Conservation (phyloP, 2,329 filamentous ascomycete genomes). For the Ophiostoma fasciatum region DNA sequence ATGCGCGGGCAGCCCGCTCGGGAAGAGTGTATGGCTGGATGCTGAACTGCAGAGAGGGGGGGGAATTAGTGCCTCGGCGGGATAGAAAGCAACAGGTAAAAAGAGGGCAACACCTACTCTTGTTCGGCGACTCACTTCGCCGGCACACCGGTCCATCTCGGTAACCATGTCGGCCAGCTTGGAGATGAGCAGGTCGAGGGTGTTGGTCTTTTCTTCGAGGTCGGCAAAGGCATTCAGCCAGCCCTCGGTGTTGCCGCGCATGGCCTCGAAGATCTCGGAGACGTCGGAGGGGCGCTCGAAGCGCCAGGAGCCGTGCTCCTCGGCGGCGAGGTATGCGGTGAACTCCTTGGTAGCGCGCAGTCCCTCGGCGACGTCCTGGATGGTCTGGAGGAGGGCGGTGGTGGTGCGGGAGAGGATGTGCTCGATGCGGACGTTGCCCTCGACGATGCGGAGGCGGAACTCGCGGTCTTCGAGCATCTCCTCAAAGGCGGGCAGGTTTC, state of each 20-base stretch:
- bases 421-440: slow-evolving; percentile 82
- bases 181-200: slow-evolving; percentile 53
- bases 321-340: slow-evolving; percentile 54
- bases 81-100: too few relatives aligned
- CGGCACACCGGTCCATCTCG: slow-evolving; percentile 77
- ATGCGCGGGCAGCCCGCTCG: slow-evolving; percentile 2
- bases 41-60: slow-evolving; percentile 14
- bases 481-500: slow-evolving; percentile 71
- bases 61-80: too few relatives aligned
- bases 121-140: slow-evolving; percentile 65
- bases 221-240: slow-evolving; percentile 73
- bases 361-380: slow-evolving; percentile 68
- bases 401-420: slow-evolving; percentile 74
- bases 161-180: slow-evolving; percentile 63
- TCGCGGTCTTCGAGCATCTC: slow-evolving; percentile 71
- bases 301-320: slow-evolving; percentile 47
- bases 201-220: slow-evolving; percentile 56
- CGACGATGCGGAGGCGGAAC: slow-evolving; percentile 69
- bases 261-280: slow-evolving; percentile 66
- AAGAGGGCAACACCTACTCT: too few relatives aligned
- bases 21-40: slow-evolving; percentile 14
- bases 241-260: slow-evolving; percentile 84
- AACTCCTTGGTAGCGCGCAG: slow-evolving; percentile 63
- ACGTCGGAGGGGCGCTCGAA: slow-evolving; percentile 43
- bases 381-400: slow-evolving; percentile 57